Evolutionary conservation across 176 grass and related monocot genomes (phyloP), one percentile per base, ranked within the genome.

Genomic region (Chrysopogon serrulatus): DNA sequence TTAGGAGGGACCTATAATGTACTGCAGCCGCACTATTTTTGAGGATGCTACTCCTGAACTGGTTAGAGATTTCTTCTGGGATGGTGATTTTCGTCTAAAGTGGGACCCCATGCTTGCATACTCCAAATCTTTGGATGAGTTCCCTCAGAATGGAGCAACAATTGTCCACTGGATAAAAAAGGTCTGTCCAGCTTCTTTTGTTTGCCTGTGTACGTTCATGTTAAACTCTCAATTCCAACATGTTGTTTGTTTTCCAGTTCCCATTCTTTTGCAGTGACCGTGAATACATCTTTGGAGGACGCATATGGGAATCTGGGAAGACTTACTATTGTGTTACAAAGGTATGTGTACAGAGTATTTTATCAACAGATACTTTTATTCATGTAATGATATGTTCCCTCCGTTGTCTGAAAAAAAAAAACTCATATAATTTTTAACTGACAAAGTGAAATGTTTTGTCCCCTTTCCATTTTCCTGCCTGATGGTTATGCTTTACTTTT

Each of bases 51-150:
- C 91, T 43, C 93, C 97, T 81, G 97, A 99, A 83, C 80, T 99
- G 65, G 97, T 99, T 75, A 96, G 94, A 88, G 97, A 99, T 86
- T 99, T 99, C 75, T 99, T 99, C 62, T 99, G 97, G 96, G 97
- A 99, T 84, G 93, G 93, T 76, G 91, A 96, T 84, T 99, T 99
- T 87, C 90, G 97, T 53, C 86, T 86, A 19, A 96, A 96, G 79
- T 99, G 97, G 97, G 97, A 99, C 84, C 89, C 77, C 15, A 99
- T 99, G 97, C 91, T 99, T 34, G 91, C 86, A 11, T 86, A 92
- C 65, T 91, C 72, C 27, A 94, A 94, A 79, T 89, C 82, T 68
- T 85, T 99, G 83, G 93, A 99, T 70, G 97, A 99, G 48, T 92
- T 94, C 60, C 86, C 87, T 81, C 73, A 87, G 59, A 96, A 88